A percentile compares a stretch with the other conserved stretches of the same genome.
Conservation (phyloP, 2,329 filamentous ascomycete genomes). For the Ceratocystis eucalypticola region DNA sequence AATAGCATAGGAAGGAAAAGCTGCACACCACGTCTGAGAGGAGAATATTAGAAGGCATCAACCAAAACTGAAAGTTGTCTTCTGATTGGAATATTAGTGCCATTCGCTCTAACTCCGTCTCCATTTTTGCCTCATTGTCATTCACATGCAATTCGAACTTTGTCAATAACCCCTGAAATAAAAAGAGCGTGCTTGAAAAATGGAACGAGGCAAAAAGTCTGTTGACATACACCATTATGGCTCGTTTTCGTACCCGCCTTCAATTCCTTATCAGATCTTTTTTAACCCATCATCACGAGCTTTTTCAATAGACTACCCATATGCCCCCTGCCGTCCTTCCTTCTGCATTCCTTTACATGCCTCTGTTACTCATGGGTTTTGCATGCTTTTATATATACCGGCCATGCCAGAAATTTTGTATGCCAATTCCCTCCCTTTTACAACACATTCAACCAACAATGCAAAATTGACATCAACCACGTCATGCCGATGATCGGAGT, state of each 20-base stretch:
- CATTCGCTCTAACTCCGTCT: no score
- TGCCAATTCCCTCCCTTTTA: not conserved
- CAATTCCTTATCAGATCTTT: conserved; percentile 19
- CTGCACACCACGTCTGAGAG: no score
- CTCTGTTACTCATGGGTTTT: no score
- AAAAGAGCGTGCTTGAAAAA: not conserved
- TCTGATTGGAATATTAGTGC: no score
- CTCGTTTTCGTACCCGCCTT: conserved; percentile 4
- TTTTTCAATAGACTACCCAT: not conserved
- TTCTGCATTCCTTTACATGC: not conserved
- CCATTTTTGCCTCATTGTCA: no score
- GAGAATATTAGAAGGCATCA: not conserved
- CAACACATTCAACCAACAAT: not conserved
- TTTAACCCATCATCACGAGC: not conserved
- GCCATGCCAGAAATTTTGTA: not conserved
- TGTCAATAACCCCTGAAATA: not conserved
- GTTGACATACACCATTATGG: not conserved
- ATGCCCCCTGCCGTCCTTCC: not conserved
- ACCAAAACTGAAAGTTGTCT: not conserved
- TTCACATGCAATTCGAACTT: not conserved
- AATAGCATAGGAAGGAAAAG: not conserved
- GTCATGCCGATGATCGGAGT: not conserved
- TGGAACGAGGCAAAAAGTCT: not conserved
- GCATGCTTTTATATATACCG: not conserved
- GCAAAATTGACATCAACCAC: not conserved